Evolutionary conservation across 2,329 filamentous ascomycete species (phyloP).

Genomic region (Ramularia endophylla): DNA sequence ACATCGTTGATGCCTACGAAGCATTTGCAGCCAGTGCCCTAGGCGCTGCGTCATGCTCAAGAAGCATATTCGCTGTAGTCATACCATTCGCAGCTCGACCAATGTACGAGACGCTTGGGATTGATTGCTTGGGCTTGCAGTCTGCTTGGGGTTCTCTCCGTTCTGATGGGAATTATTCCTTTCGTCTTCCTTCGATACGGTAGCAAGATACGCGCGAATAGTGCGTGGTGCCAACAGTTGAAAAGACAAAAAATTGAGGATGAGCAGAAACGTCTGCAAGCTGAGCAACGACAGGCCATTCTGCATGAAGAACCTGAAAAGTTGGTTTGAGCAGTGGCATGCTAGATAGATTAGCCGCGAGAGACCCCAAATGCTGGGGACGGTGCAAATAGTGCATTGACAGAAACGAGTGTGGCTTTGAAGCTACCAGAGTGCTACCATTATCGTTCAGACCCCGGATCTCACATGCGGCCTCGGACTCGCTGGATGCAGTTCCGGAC

Average conservation of each 20-base stretch:
- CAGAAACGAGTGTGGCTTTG: not conserved
- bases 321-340: constrained; percentile 12
- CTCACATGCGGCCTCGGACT: no score
- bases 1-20: constrained; percentile 62
- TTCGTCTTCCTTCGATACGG: constrained; percentile 55
- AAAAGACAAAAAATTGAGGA: constrained; percentile 41
- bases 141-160: constrained; percentile 44
- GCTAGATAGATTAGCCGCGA: not conserved
- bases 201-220: constrained; percentile 48
- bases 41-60: constrained; percentile 75
- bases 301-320: constrained; percentile 15
- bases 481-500: no score
- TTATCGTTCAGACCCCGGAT: no score
- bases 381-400: no score
- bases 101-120: constrained; percentile 63
- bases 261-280: constrained; percentile 13
- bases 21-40: constrained; percentile 70
- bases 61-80: constrained; percentile 68
- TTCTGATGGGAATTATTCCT: constrained; percentile 50
- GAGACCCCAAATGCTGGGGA: not conserved
- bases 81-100: constrained; percentile 43
- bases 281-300: constrained; percentile 9
- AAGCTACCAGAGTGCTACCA: no score
- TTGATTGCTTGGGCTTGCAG: constrained; percentile 60
- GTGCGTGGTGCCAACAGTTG: constrained; percentile 58